Evolutionary conservation across 2,329 filamentous ascomycete genomes (phyloP).

Genomic region (Coniochaeta sp.): DNA sequence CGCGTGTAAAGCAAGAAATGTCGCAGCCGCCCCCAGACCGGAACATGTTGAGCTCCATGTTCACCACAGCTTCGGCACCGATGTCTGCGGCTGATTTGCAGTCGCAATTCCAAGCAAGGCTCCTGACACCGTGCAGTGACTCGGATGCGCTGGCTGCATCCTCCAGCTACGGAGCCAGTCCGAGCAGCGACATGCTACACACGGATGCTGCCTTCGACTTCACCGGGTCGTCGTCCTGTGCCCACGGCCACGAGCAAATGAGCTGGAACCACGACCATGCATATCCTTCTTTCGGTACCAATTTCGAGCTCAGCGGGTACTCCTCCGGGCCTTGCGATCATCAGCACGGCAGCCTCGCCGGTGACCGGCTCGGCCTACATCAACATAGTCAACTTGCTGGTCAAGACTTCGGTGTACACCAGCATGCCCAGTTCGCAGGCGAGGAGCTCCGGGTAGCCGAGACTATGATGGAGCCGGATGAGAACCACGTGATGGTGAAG

Average conservation of each 20-base stretch:
- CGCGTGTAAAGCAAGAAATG: conserved; percentile 31
- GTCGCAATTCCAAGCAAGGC: conserved; percentile 27
- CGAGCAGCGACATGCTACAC: conserved; percentile 22
- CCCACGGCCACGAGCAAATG: conserved; percentile 11
- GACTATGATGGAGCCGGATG: conserved; percentile 18
- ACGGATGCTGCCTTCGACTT: conserved; percentile 4
- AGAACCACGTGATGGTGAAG: conserved; percentile 23
- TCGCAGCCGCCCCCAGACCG: conserved; percentile 19
- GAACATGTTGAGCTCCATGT: conserved; percentile 19
- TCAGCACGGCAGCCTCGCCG: conserved; percentile 20
- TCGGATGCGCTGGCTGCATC: conserved; percentile 28
- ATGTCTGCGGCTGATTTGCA: conserved; percentile 17
- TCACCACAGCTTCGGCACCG: conserved; percentile 20
- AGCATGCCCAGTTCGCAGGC: background rate
- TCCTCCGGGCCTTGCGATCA: conserved; percentile 20
- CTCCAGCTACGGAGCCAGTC: conserved; percentile 22
- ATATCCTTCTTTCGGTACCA: conserved; percentile 15
- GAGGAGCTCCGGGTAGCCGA: background rate
- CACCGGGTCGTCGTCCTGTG: background rate
- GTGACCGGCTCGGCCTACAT: conserved; percentile 15
- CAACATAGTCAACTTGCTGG: background rate
- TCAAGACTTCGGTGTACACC: background rate
- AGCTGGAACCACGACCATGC: conserved; percentile 18
- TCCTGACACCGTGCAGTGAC: conserved; percentile 49
- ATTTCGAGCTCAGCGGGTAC: conserved; percentile 31